A percentile compares a stretch with the other conserved stretches of the same genome.
Conservation (phyloP, 192 early-diverging fungal species). For the Backusella luteola region DNA sequence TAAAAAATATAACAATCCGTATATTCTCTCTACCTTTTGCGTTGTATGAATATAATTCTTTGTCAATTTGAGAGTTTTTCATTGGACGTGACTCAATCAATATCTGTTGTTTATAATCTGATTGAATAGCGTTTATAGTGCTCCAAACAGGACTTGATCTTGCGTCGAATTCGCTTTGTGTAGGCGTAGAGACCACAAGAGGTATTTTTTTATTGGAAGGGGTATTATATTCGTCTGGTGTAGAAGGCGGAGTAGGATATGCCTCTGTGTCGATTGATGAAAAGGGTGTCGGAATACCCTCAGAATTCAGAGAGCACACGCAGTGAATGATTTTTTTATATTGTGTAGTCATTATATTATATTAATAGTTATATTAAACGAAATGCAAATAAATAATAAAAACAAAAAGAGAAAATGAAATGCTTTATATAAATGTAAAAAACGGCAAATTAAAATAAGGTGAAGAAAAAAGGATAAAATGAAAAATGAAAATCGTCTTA, state of each 20-base stretch:
- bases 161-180: background rate
- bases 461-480: background rate
- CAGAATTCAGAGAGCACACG: background rate
- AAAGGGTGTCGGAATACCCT: slow-evolving; percentile 2
- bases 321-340: slow-evolving; percentile 5
- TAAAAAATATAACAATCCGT: background rate
- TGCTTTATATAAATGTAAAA: background rate
- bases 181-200: background rate
- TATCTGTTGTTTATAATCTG: background rate
- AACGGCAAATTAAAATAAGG: background rate
- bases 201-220: background rate
- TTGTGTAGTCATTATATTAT: background rate
- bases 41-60: background rate
- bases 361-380: background rate
- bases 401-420: background rate
- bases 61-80: slow-evolving; percentile 1
- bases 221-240: background rate
- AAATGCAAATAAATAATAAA: background rate
- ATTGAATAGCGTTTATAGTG: background rate
- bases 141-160: slow-evolving; percentile 3
- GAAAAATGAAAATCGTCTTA: background rate
- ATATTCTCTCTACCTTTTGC: background rate
- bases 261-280: background rate
- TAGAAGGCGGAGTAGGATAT: background rate
- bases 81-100: background rate